A percentile compares a stretch with the other conserved stretches of the same genome.
These are phyloP conservation scores for Venturia asperata DNA, from an alignment of 2,329 filamentous ascomycete genomes.

Conservation along the genomic window DNA sequence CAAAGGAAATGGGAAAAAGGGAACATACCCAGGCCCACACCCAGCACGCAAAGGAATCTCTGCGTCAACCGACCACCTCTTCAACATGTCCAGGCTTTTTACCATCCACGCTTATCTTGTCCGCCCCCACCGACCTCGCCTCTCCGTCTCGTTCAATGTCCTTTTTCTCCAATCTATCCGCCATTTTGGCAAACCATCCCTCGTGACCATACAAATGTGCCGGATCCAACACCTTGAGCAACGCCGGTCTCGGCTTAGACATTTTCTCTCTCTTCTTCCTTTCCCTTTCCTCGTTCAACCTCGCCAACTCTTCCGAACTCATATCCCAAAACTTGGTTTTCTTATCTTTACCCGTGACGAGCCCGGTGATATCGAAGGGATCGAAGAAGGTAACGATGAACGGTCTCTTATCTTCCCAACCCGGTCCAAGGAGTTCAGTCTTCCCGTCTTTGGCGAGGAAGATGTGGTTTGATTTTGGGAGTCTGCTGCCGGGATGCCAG, in stretches of 20 bases:
- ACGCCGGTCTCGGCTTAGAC: conserved; percentile 4
- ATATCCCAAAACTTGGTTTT: conserved; percentile 34
- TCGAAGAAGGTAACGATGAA: conserved; percentile 37
- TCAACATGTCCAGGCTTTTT: background rate
- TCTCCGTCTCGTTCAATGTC: background rate
- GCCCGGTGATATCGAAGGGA: conserved; percentile 32
- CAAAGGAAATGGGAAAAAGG: too few relatives aligned
- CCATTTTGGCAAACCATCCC: conserved; percentile 8
- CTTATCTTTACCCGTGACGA: conserved; percentile 29
- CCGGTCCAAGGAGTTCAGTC: conserved; percentile 45
- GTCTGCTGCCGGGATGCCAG: conserved; percentile 44
- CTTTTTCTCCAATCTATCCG: conserved; percentile 11
- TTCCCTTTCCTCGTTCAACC: conserved; percentile 25
- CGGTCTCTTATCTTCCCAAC: conserved; percentile 42
- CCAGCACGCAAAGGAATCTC: background rate
- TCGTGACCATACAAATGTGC: conserved; percentile 17
- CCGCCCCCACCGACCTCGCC: background rate
- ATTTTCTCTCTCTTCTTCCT: conserved; percentile 15
- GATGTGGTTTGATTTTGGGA: conserved; percentile 44
- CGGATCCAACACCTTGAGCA: conserved; percentile 16
- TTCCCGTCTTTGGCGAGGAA: conserved; percentile 47
- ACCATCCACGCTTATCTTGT: background rate
- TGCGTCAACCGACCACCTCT: background rate
- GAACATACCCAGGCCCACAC: background rate
- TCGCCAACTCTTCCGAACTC: conserved; percentile 29